phyloP scores from a whole-genome alignment of 106 monocot genomes.

The Vanilla planifolia region DNA sequence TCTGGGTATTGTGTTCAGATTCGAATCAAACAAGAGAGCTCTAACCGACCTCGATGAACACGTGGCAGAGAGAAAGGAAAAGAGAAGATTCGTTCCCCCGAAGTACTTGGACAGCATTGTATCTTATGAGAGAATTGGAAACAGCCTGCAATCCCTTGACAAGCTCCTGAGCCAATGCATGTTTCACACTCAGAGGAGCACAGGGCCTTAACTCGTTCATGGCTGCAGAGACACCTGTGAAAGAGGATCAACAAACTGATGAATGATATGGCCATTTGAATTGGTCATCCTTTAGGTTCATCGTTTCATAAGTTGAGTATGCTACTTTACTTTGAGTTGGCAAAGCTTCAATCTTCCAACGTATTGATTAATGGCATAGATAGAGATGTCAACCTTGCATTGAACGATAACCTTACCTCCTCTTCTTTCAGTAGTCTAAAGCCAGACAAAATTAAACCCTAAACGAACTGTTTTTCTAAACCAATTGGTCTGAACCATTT shows the following conservation, averaged over 20 bases:
- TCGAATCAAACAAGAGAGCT: background rate
- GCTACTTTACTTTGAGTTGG: too few relatives aligned
- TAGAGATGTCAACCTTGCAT: too few relatives aligned
- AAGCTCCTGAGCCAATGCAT: slow-evolving; percentile 66
- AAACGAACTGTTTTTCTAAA: too few relatives aligned
- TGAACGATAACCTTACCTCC: too few relatives aligned
- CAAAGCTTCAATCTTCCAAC: too few relatives aligned
- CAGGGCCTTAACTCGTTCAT: slow-evolving; percentile 96
- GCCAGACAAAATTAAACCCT: too few relatives aligned
- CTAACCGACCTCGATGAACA: slow-evolving; percentile 72
- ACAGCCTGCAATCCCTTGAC: slow-evolving; percentile 69
- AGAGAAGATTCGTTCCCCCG: slow-evolving; percentile 84
- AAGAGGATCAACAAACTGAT: background rate
- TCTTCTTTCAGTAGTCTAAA: too few relatives aligned
- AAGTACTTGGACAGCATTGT: slow-evolving; percentile 73
- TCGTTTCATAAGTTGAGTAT: too few relatives aligned
- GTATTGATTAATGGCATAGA: too few relatives aligned
- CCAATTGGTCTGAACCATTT: too few relatives aligned
- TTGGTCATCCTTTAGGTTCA: too few relatives aligned
- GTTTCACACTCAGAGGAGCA: slow-evolving; percentile 71
- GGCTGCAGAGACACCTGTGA: slow-evolving; percentile 74
- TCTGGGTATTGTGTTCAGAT: background rate
- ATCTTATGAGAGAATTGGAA: slow-evolving; percentile 65
- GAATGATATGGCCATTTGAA: background rate
- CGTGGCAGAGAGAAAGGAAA: slow-evolving; percentile 88